These are phyloP conservation scores for Pichia scutulata DNA, from an alignment of 805 yeast genomes.

Conservation along the genomic window DNA sequence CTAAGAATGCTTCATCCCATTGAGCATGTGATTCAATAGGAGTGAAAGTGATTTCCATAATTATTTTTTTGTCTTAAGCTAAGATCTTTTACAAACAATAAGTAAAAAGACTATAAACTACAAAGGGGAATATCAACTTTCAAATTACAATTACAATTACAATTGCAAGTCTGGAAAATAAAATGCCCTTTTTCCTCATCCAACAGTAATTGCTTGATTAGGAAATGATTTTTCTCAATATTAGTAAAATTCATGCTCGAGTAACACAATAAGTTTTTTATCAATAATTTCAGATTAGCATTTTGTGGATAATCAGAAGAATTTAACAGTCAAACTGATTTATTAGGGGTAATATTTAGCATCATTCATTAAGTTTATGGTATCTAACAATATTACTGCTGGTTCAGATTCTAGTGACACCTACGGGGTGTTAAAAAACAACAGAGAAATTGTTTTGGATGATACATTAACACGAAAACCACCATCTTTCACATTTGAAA, in stretches of 20 bases:
- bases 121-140: neutral
- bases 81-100: no score
- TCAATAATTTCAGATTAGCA: neutral
- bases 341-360: neutral
- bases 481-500: constrained; percentile 8
- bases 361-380: neutral
- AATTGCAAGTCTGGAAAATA: no score
- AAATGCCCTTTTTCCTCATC: neutral
- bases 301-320: neutral
- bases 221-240: neutral
- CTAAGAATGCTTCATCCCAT: neutral
- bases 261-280: neutral
- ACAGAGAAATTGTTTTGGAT: constrained; percentile 1
- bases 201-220: neutral
- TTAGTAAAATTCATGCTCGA: neutral
- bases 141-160: no score
- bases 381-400: neutral
- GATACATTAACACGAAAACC: constrained; percentile 8
- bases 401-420: neutral
- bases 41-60: neutral
- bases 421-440: neutral
- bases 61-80: no score
- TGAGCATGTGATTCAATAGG: neutral
- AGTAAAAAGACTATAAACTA: no score
- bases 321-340: no score